Evolutionary conservation across 2,329 filamentous ascomycete genomes (phyloP), one percentile per base, ranked within the genome.

Genomic region (Phaeosphaeria sp.): DNA sequence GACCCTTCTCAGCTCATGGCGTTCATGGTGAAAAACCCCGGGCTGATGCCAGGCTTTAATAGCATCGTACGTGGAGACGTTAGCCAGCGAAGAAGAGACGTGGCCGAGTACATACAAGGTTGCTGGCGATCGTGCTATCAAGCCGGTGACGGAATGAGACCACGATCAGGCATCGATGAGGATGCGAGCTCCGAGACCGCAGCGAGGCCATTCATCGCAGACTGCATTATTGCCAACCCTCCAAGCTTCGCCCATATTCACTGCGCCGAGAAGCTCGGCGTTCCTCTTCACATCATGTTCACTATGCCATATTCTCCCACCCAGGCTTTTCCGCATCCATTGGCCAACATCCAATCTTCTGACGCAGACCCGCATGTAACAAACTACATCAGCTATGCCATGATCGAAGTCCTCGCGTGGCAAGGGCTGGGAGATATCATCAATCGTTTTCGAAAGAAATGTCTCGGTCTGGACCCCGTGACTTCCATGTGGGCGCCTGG

Each of bases 281-380:
- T 92, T 23, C 90, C 90, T 0, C 69, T 91, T 5, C 90, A 92
- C 68, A 84, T 96, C 69, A 94, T 96, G 90, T 96, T 76, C 51
- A 75, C 72, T 0, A 85, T 85, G 82, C 83, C 83, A 3, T 85
- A 80, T 78, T 79, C 68, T 22, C 71, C 67, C 5, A 84, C 82
- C 1, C 68, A 61, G 33, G 75, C 73, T 1, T 83, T 83, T 60
- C 78, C 81, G 0, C 82, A 84, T 68, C 83, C 83, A 0, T 64
- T 85, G 50, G 82, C 82, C 0, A 84, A 84, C 64, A 56, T 85
- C 25, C 71, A 75, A 25, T 39, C 65, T 65, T 0, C 42, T 18
- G 62, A 72, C 11, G 72, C 61, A 4, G 77, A 79, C 6, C 56
- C 66, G 2, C 56, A 58, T 5, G 60, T 73, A 2, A 72, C 72